These are phyloP conservation scores for Fusarium xyrophilum DNA, from an alignment of 2,329 filamentous ascomycete species.

Conservation along the genomic window DNA sequence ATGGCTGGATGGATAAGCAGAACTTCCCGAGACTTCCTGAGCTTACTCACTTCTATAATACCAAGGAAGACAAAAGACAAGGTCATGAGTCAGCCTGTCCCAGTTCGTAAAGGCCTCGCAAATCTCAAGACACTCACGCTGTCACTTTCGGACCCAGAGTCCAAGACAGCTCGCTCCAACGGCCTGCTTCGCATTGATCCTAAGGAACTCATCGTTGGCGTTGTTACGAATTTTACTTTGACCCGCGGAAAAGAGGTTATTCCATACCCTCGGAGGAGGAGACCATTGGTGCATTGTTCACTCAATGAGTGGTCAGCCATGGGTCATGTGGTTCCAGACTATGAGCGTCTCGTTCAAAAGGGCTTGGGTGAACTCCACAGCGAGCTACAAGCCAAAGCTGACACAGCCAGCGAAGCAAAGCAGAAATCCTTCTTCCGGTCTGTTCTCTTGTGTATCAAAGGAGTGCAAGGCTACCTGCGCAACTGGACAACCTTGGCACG, in stretches of 20 bases:
- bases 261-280: neutral
- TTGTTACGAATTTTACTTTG: neutral
- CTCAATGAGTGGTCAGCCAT: neutral
- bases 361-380: neutral
- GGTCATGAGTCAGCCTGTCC: neutral
- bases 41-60: neutral
- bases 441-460: neutral
- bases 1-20: neutral
- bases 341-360: neutral
- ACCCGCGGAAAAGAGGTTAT: neutral
- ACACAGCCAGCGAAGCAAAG: neutral
- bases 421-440: neutral
- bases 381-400: neutral
- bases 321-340: neutral
- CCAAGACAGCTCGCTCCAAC: neutral
- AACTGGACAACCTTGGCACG: neutral
- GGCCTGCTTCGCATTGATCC: neutral
- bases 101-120: neutral
- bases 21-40: neutral
- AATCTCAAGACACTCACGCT: neutral
- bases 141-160: neutral
- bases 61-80: neutral
- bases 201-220: neutral
- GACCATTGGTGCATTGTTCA: neutral
- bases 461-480: neutral